These are phyloP conservation scores for Lasiodiplodia sp. DNA, from an alignment of 2,329 filamentous ascomycete genomes.

Conservation along the genomic window DNA sequence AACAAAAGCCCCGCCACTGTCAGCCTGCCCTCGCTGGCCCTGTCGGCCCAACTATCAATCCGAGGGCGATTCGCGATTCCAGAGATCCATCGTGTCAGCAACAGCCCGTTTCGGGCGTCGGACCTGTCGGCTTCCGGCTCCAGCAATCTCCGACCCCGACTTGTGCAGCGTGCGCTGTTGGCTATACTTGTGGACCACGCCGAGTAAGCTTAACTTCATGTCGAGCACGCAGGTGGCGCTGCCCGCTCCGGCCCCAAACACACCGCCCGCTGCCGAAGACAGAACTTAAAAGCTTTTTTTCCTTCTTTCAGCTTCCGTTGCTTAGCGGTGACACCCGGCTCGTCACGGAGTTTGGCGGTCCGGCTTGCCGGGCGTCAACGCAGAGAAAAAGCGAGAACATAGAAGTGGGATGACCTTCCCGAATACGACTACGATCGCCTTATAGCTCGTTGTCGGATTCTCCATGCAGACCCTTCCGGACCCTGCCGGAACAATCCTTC, in stretches of 20 bases:
- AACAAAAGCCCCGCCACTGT: background rate
- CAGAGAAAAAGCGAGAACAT: background rate
- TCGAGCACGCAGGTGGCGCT: conserved; percentile 1
- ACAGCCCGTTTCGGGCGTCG: background rate
- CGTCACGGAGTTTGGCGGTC: background rate
- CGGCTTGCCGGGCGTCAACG: background rate
- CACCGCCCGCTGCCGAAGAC: background rate
- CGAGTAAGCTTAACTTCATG: background rate
- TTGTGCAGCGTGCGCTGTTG: background rate
- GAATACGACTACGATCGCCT: conserved; percentile 7
- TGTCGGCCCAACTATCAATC: background rate
- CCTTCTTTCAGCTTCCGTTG: background rate
- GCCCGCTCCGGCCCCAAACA: background rate
- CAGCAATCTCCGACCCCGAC: conserved; percentile 1
- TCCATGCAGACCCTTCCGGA: conserved; percentile 4
- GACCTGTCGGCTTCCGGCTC: conserved; percentile 4
- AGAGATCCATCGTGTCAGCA: background rate
- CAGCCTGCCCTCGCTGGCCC: background rate
- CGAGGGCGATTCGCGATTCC: background rate
- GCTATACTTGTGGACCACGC: background rate
- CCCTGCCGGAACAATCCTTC: background rate
- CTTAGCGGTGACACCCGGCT: conserved; percentile 5
- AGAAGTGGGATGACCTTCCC: background rate
- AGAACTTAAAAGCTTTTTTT: background rate
- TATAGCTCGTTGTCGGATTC: background rate